Conservation (phyloP, 305 asterid genomes). For the Salvia sclarea region DNA sequence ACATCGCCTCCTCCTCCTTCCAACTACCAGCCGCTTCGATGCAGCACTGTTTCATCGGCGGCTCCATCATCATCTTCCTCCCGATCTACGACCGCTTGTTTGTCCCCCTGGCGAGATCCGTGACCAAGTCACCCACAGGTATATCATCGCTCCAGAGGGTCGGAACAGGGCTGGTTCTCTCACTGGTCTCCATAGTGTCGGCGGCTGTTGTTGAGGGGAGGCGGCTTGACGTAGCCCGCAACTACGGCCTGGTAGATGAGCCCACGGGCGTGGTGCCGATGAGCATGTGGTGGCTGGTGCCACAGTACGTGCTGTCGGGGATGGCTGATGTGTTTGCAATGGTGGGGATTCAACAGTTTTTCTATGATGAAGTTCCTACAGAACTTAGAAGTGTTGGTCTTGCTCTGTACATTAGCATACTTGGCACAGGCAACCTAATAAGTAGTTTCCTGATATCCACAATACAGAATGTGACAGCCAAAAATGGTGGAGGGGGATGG, state of each 20-base stretch:
- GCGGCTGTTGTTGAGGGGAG: conserved; percentile 12
- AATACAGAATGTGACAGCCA: not conserved
- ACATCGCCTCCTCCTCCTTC: conserved; percentile 20
- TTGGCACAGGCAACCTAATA: conserved; percentile 37
- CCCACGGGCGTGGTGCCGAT: conserved; percentile 25
- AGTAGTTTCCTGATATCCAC: conserved; percentile 36
- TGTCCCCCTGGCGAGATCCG: conserved; percentile 41
- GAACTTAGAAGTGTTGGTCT: conserved; percentile 48
- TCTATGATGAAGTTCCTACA: conserved; percentile 48
- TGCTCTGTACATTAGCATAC: conserved; percentile 36
- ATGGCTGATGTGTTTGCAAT: conserved; percentile 38
- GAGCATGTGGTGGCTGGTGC: conserved; percentile 53
- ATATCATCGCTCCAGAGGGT: conserved; percentile 52
- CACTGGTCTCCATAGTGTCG: not conserved
- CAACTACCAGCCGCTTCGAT: conserved; percentile 41
- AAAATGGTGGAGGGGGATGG: conserved; percentile 46
- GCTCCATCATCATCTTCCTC: conserved; percentile 27
- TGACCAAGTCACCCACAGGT: conserved; percentile 41
- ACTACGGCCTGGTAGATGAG: not conserved
- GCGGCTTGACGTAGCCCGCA: not conserved
- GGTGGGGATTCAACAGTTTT: conserved; percentile 55
- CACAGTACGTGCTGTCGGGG: conserved; percentile 51
- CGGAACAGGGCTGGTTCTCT: not conserved
- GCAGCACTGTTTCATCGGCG: not conserved
- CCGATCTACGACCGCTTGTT: conserved; percentile 39